Evolutionary conservation across 1,284 basidiomycete species (phyloP), one percentile per base, ranked within the genome.

Genomic region (Trametes polyzona): DNA sequence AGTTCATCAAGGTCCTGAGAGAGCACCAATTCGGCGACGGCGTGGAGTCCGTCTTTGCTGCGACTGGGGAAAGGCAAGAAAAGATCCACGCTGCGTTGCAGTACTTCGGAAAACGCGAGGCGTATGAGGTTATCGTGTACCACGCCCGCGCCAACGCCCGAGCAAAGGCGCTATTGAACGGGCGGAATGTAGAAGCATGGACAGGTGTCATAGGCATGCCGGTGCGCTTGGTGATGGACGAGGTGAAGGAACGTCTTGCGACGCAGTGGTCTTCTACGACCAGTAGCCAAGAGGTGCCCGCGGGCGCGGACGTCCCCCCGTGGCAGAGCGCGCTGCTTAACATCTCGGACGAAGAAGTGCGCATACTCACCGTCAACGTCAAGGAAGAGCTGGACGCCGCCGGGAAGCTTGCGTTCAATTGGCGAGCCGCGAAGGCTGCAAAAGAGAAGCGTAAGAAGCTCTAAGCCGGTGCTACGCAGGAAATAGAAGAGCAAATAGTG

Each of bases 141-240:
- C 71, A 72, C 36, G 71, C 74, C 29, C 58, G 64, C 2, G 65
- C 64, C 17, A 75, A 72, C 57, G 55, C 67, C 37, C 71, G 71
- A 55, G 37, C 81, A 26, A 84, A 79, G 67, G 68, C 66, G 21
- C 62, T 73, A 2, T 86, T 85, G 65, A 81, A 74, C 51, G 86
- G 86, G 10, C 75, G 67, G 19, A 73, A 72, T 26, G 78, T 88
- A 2, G 74, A 73, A 23, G 75, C 80, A 52, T 87, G 84, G 84
- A 77, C 82, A 6, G 77, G 76, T 1, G 60, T 83, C 47, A 72
- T 71, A 50, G 83, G 85, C 74, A 72, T 63, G 59, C 72, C 72
- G 2, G 73, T 84, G n/a, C 79, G 81, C 57, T 66, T 69, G 57
- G 67, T 85, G 37, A 83, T 83, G 79, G 77, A 81, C 29, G 66